A percentile compares a stretch with the other conserved stretches of the same genome.
phyloP scores from a whole-genome alignment of 2,329 filamentous ascomycete genomes.

The Phaeoacremonium minimum region DNA sequence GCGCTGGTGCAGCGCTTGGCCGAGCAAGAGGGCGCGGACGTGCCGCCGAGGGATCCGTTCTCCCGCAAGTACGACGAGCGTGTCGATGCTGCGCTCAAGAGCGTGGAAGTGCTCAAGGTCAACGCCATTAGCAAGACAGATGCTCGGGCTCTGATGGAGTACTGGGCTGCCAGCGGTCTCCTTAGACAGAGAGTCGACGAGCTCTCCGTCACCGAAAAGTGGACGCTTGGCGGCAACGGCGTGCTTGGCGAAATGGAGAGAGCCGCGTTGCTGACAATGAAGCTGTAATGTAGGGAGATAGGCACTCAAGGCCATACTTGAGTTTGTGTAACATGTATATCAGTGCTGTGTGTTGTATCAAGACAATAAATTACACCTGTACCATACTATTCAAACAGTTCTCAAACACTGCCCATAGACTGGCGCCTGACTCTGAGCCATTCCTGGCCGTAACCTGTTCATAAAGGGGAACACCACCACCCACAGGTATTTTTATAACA shows the following conservation, averaged over 20 bases:
- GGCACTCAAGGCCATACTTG: too few species aligned
- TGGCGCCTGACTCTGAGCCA: too few species aligned
- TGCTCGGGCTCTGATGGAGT: conserved; percentile 79
- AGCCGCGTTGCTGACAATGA: conserved; percentile 46
- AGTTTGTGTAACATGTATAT: too few species aligned
- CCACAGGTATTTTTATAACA: too few species aligned
- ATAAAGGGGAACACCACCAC: too few species aligned
- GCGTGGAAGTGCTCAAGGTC: conserved; percentile 51
- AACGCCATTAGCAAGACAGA: conserved; percentile 70
- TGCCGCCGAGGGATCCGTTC: conserved; percentile 45
- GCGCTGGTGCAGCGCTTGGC: conserved; percentile 56
- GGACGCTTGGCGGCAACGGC: conserved; percentile 76
- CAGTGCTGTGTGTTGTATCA: too few species aligned
- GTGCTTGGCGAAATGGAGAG: conserved; percentile 84
- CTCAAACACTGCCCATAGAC: too few species aligned
- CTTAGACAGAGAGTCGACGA: conserved; percentile 68
- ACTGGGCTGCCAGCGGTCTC: conserved; percentile 85
- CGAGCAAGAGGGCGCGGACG: conserved; percentile 23
- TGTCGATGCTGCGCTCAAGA: conserved; percentile 47
- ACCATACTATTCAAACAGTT: too few species aligned
- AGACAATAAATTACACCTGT: too few species aligned
- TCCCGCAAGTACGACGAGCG: conserved; percentile 52
- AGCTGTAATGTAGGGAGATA: too few species aligned
- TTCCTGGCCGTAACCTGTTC: too few species aligned
- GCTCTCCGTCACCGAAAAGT: conserved; percentile 71